Base-by-base conservation (phyloP, 768 basidiomycete genomes). In the Rhizopogon roseolus region DNA sequence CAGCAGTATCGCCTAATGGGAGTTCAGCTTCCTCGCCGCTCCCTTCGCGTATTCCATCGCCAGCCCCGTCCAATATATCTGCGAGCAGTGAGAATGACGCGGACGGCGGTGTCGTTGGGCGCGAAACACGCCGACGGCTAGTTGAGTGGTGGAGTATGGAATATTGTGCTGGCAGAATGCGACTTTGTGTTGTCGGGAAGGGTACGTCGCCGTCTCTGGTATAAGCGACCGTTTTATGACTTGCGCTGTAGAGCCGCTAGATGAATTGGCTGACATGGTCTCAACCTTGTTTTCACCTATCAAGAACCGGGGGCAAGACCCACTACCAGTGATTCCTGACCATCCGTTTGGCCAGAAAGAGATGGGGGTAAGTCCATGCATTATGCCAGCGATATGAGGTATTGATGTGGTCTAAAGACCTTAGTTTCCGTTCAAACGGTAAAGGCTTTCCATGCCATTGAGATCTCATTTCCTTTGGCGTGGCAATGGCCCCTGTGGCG, bases 381-480 rank as follows among this genome's bases (percentile, higher is more conserved):
- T 48, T 17, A 22, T 56, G 54, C 60, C 14, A 27, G 34, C n/a
- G 14, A 25, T 22, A 7, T 45, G 46, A 22, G 50, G 43, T 55
- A 63, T 43, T 56, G 41, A 50, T 59, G 43, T 32, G 38, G 66
- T 9, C 65, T 63, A 49, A 57, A 91, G 83, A 88, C 88, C 3
- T 76, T 93, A 55, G 86, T 97, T 8, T 88, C 82, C 46, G 81
- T 87, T n/a, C 87, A 93, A 69, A 95, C 93, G 0, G 81, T 98
- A 59, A 92, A 91, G 85, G 80, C 86, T 22, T 84, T 93, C 69
- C 88, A 92, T 62, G 85, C 81, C 0, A 60, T 96, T 49, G 93
- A 95, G 63, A 78, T 96, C 22, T 85, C 84, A 3, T 93, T 93
- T 71, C 82, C 89, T 55, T 67, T 95, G 63, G 80, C 79, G 62